Conservation (phyloP, 148 eudicot genomes). For the Mesembryanthemum crystallinum region DNA sequence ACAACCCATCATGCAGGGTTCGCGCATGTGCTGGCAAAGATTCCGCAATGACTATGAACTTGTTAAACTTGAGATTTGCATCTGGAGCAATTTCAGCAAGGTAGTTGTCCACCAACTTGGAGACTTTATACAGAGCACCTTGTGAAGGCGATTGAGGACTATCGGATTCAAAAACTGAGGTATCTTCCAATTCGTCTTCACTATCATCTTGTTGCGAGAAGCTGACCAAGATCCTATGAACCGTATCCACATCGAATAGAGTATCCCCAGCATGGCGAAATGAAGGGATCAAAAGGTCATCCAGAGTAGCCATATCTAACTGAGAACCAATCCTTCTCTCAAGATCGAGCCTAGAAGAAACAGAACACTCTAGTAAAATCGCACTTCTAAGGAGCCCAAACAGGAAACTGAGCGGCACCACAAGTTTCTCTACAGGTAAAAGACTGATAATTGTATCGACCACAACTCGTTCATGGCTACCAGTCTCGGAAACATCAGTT, state of each 20-base stretch:
- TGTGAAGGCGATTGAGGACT: conserved; percentile 77
- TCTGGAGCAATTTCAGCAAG: conserved; percentile 94
- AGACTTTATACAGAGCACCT: conserved; percentile 70
- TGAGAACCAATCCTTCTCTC: conserved; percentile 92
- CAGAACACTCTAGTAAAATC: conserved; percentile 63
- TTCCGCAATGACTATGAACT: conserved; percentile 77
- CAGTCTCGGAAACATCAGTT: conserved; percentile 37
- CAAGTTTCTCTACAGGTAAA: conserved; percentile 74
- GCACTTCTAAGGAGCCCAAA: conserved; percentile 83
- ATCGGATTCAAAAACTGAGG: conserved; percentile 63
- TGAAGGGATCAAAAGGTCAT: conserved; percentile 90
- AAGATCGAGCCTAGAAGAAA: conserved; percentile 72
- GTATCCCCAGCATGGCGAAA: conserved; percentile 77
- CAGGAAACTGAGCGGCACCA: conserved; percentile 70
- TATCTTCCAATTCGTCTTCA: conserved; percentile 75
- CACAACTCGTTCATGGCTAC: conserved; percentile 50
- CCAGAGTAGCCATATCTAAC: conserved; percentile 77
- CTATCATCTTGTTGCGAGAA: conserved; percentile 84
- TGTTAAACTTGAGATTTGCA: conserved; percentile 75
- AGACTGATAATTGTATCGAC: conserved; percentile 81
- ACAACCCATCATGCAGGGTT: conserved; percentile 69
- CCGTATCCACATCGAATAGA: conserved; percentile 86
- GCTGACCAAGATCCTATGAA: conserved; percentile 74
- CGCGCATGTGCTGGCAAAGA: conserved; percentile 81
- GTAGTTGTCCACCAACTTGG: conserved; percentile 79